phyloP scores from a whole-genome alignment of 768 basidiomycete genomes.

The Rossbeevera mucosa region DNA sequence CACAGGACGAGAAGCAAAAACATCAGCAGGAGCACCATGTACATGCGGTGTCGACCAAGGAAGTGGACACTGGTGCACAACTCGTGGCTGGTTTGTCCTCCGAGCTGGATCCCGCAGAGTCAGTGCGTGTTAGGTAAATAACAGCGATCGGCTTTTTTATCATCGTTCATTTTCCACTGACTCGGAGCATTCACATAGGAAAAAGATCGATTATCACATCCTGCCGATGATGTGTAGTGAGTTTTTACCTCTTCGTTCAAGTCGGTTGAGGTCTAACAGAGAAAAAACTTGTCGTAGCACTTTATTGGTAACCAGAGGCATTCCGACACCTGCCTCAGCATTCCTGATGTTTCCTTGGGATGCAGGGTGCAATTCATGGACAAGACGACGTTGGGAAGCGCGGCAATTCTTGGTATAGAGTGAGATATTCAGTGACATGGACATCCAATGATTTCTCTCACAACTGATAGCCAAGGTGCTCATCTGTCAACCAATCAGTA shows the following conservation, averaged over 20 bases:
- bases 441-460: not conserved
- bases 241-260: slow-evolving; percentile 23
- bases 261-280: not conserved
- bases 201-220: slow-evolving; percentile 65
- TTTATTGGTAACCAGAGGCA: slow-evolving; percentile 44
- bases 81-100: slow-evolving; percentile 42
- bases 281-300: slow-evolving; percentile 24
- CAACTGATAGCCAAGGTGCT: slow-evolving; percentile 44
- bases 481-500: slow-evolving; percentile 65
- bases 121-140: slow-evolving; percentile 49
- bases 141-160: not conserved
- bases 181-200: slow-evolving; percentile 24
- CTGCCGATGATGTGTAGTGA: slow-evolving; percentile 68
- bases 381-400: slow-evolving; percentile 63
- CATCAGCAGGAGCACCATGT: too few species aligned
- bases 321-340: not conserved
- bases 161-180: not conserved
- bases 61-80: slow-evolving; percentile 61
- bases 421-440: slow-evolving; percentile 23
- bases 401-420: slow-evolving; percentile 71
- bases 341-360: not conserved
- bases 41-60: slow-evolving; percentile 34
- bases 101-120: slow-evolving; percentile 49
- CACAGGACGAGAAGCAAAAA: slow-evolving; percentile 8
- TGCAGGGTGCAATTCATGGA: slow-evolving; percentile 73